phyloP scores from a whole-genome alignment of 495 filamentous ascomycete genomes.

The Echria macrotheca region DNA sequence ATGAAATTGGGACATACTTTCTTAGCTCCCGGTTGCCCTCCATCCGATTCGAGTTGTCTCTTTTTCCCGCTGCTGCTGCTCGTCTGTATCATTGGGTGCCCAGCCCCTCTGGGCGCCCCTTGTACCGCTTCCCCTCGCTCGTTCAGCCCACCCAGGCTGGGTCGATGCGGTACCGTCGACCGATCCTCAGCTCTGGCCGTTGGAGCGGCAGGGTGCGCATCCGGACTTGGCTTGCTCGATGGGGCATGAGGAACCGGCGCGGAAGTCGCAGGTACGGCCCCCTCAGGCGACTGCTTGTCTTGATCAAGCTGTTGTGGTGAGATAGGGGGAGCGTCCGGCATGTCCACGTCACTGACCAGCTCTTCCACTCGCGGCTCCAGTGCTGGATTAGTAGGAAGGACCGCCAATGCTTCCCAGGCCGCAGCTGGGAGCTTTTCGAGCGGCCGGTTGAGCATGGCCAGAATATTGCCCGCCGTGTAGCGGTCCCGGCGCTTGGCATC shows the following conservation, averaged over 20 bases:
- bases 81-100: slow-evolving; percentile 22
- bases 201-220: not conserved
- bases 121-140: slow-evolving; percentile 20
- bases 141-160: slow-evolving; percentile 22
- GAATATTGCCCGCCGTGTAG: slow-evolving; percentile 68
- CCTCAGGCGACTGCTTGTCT: too few species aligned
- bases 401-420: too few species aligned
- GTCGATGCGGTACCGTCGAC: too few species aligned
- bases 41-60: slow-evolving; percentile 22
- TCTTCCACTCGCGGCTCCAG: too few species aligned
- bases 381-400: too few species aligned
- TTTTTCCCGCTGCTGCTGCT: slow-evolving; percentile 21
- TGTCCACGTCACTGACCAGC: slow-evolving; percentile 27
- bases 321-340: slow-evolving; percentile 18
- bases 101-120: slow-evolving; percentile 8
- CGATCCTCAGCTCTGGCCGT: too few species aligned
- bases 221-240: slow-evolving; percentile 3
- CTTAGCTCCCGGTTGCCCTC: slow-evolving; percentile 17
- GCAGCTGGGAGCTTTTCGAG: slow-evolving; percentile 17
- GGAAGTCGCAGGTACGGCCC: too few species aligned
- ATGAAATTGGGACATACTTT: slow-evolving; percentile 14
- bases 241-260: too few species aligned
- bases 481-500: slow-evolving; percentile 67
- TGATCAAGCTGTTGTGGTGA: not conserved
- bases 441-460: slow-evolving; percentile 38